Base-by-base conservation (phyloP, 2,329 filamentous ascomycete species). In the Aureobasidium mangrovei region DNA sequence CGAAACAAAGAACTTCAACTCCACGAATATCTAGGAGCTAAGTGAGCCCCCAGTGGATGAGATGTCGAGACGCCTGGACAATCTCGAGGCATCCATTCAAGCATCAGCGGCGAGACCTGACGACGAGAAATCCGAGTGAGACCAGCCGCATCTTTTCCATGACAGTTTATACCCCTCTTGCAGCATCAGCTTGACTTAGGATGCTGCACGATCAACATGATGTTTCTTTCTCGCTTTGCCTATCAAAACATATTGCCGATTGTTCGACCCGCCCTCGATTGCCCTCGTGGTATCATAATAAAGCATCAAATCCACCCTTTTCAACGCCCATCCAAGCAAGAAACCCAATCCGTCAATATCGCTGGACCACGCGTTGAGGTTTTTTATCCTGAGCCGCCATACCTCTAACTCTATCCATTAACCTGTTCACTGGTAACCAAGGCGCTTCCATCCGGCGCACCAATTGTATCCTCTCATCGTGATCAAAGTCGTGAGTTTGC, bases 11-110 rank as follows among this genome's bases (percentile, higher is more conserved):
- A 40, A 29, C 18, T 18, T 18, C 18, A 18, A 18, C 1, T 18
- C 18, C 18, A 26, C 18, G 18, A 3, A 31, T 31, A 12, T 38
- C n/a, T 12, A 27, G 51, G 33, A 43, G 32, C 54, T 61, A 48
- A 59, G 40, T 42, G 26, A 42, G 18, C 9, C 42, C 27, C 29
- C 57, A 95, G 90, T 96, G 86, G 91, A 95, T 65, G 90, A 95
- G 59, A 95, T 96, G 90, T 86, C 88, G 10, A 79, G 85, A 57
- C 82, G 91, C 28, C 73, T 96, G 26, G 91, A 96, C 66, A 88
- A 84, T 56, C 77, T 96, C 8, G 91, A 94, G 68, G 77, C 85
- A 27, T 83, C 84, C 10, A 75, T 94, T 42, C 77, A 81, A 62
- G 77, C 79, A 35, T 57, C 53, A 12, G 41, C 29, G 28, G 46